Conservation (phyloP, 768 basidiomycete species). For the Mycena galericulata region DNA sequence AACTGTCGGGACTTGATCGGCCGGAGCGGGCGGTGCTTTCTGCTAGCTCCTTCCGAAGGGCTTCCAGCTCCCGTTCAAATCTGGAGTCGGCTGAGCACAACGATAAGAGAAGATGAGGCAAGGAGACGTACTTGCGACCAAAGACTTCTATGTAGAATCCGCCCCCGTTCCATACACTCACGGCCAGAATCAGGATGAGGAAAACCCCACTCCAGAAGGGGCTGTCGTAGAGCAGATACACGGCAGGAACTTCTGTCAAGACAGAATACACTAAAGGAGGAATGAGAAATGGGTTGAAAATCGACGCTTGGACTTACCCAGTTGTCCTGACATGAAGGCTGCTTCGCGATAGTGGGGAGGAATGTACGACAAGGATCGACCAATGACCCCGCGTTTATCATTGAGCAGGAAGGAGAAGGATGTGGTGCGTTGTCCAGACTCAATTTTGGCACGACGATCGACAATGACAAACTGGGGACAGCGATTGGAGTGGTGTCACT, state of each 20-base stretch:
- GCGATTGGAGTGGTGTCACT: conserved; percentile 6
- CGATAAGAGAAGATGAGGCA: not conserved
- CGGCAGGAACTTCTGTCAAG: conserved; percentile 87
- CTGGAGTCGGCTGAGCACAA: conserved; percentile 52
- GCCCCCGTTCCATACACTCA: conserved; percentile 96
- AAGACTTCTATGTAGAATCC: conserved; percentile 98
- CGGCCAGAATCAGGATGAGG: conserved; percentile 82
- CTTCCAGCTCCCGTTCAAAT: conserved; percentile 93
- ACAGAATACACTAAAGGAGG: conserved; percentile 76
- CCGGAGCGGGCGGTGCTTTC: conserved; percentile 70
- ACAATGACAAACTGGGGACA: conserved; percentile 80
- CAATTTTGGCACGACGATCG: conserved; percentile 89
- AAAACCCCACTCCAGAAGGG: conserved; percentile 82
- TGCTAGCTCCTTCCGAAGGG: conserved; percentile 89
- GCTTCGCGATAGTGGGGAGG: conserved; percentile 71
- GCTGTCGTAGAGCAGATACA: conserved; percentile 86
- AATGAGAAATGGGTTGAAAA: conserved; percentile 11
- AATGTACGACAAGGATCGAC: conserved; percentile 72
- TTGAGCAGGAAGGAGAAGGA: conserved; percentile 91
- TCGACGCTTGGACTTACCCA: conserved; percentile 56
- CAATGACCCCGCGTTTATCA: conserved; percentile 88
- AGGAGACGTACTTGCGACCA: conserved; percentile 85
- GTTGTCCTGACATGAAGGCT: conserved; percentile 88
- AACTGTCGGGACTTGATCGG: conserved; percentile 61
- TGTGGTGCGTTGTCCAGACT: conserved; percentile 91